Evolutionary conservation across 2,329 filamentous ascomycete genomes (phyloP).

Genomic region (Aspergillus hiratsukae): DNA sequence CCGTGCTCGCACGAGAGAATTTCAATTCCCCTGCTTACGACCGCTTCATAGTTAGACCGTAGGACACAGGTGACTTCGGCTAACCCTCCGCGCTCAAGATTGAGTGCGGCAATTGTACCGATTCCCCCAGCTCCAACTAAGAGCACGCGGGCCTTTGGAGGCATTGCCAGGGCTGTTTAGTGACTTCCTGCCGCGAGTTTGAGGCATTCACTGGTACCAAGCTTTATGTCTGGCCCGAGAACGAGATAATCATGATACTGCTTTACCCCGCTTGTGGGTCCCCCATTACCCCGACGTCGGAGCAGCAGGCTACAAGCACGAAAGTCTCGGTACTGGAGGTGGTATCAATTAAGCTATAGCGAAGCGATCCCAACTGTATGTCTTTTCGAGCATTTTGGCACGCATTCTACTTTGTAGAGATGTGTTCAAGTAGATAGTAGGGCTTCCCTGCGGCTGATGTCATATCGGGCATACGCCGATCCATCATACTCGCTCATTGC

Average conservation of each 20-base stretch:
- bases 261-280: neutral
- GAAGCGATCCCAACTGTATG: too few species aligned
- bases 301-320: neutral
- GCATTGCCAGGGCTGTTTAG: neutral
- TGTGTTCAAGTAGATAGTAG: too few species aligned
- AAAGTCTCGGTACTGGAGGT: too few species aligned
- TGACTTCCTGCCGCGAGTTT: too few species aligned
- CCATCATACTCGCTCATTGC: neutral
- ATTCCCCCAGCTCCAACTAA: constrained; percentile 54
- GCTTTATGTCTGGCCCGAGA: neutral
- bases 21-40: constrained; percentile 46
- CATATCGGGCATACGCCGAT: neutral
- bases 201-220: neutral
- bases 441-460: neutral
- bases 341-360: neutral
- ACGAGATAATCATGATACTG: too few species aligned
- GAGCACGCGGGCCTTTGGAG: constrained; percentile 42
- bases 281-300: too few species aligned
- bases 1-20: constrained; percentile 57
- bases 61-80: constrained; percentile 53
- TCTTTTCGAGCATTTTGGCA: too few species aligned
- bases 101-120: constrained; percentile 54
- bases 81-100: constrained; percentile 48
- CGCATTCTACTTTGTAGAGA: too few species aligned
- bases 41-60: constrained; percentile 52